Conservation (phyloP, 768 basidiomycete species). For the Rhodosporidiobolus sp. region DNA sequence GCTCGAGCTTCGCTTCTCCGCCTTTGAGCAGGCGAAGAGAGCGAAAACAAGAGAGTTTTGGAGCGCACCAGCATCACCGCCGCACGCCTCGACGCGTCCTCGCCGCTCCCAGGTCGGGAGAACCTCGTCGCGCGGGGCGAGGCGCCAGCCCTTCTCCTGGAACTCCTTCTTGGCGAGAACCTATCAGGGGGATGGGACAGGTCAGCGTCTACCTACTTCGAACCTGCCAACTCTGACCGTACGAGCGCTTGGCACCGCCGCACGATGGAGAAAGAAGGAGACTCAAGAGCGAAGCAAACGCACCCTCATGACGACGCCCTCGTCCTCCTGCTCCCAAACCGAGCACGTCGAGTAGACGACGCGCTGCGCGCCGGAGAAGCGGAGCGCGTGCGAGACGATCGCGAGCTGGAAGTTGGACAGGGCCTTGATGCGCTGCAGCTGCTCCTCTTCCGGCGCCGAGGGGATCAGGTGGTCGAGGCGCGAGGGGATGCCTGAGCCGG, state of each 20-base stretch:
- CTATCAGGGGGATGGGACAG: conserved; percentile 43
- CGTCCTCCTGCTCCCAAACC: conserved; percentile 84
- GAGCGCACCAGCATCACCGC: conserved; percentile 45
- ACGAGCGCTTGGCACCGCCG: too few species aligned
- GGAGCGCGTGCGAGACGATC: conserved; percentile 93
- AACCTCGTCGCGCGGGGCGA: conserved; percentile 66
- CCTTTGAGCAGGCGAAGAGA: too few species aligned
- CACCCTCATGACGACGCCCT: conserved; percentile 68
- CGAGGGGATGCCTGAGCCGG: conserved; percentile 48
- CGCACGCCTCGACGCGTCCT: conserved; percentile 67
- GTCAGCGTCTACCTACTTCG: background rate
- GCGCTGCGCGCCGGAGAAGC: conserved; percentile 70
- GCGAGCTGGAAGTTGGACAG: conserved; percentile 81
- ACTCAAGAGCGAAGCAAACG: background rate
- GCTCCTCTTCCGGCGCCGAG: conserved; percentile 52
- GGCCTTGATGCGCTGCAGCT: conserved; percentile 65
- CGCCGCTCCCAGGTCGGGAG: conserved; percentile 79
- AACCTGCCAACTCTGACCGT: too few species aligned
- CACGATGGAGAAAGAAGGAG: background rate
- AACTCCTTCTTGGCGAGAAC: conserved; percentile 73
- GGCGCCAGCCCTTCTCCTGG: conserved; percentile 57
- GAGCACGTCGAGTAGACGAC: conserved; percentile 99
- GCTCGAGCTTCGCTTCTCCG: background rate
- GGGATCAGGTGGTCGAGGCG: conserved; percentile 55
- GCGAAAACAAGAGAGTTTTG: background rate